Base-by-base conservation (phyloP, 305 asterid genomes). In the Salvia sclarea region DNA sequence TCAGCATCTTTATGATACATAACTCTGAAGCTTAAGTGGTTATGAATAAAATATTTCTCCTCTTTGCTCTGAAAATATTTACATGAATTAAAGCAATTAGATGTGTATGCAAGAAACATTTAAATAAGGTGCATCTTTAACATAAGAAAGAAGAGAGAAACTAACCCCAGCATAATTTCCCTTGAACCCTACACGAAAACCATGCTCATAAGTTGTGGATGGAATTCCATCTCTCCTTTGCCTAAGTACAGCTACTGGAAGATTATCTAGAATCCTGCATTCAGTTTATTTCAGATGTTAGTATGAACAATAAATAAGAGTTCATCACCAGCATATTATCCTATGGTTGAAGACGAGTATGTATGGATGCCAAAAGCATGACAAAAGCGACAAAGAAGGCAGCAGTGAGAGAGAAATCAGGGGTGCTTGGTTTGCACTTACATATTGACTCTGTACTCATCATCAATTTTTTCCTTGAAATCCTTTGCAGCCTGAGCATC, bases 201-300 rank as follows among this genome's bases (percentile, higher is more conserved):
- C 98, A 25, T 88, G 96, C 80, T 90, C 97, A 57, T 92, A 90
- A 16, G 95, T 83, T 72, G 84, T 82, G 52, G 95, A 82, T 38
- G 76, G 71, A 64, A 75, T 84, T 76, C 92, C 94, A 76, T 90
- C 98, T 62, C 87, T 83, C 76, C 93, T 83, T 85, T 84, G 96
- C 76, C 96, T 80, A 66, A 80, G 82, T 37, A 92, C 97, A 59
- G 97, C 98, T 62, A 90, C 95, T 20, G 98, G 98, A 72, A 92
- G 97, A 78, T 92, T 92, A 81, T 92, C 98, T 76, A 92, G 74
- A 78, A 92, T 92, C 98, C 98, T 92, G 91, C 76, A 77, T 30
- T 73, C 61, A 73, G 64, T 66, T 66, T 28, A 67, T 69, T 69
- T 28, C 38, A 67, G 44, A 56, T 21, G 65, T 63, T 50, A 79